These are phyloP conservation scores for Lodderomyces margitis DNA, from an alignment of 1,139 yeast genomes.

Conservation along the genomic window DNA sequence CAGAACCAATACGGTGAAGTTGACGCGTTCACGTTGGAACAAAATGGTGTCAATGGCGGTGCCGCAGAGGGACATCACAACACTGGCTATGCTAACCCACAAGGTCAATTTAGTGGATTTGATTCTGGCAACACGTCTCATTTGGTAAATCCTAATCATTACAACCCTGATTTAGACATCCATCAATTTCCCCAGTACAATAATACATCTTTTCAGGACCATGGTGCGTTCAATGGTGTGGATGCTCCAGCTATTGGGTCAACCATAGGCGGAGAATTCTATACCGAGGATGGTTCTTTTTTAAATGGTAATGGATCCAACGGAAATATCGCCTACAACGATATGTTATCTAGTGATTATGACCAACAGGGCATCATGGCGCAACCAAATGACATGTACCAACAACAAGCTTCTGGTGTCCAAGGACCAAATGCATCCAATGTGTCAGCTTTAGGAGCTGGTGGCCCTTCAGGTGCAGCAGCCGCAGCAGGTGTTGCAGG, in stretches of 20 bases:
- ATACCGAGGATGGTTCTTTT: conserved; percentile 9
- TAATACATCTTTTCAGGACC: conserved; percentile 2
- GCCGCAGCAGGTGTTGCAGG: conserved; percentile 9
- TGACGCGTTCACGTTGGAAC: conserved; percentile 2
- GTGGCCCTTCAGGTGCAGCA: background rate
- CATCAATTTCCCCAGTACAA: background rate
- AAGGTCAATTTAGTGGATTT: background rate
- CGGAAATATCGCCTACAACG: conserved; percentile 2
- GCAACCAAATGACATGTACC: conserved; percentile 4
- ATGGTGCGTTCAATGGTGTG: conserved; percentile 5
- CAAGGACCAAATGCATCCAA: background rate
- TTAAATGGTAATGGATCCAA: background rate
- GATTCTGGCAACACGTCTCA: conserved; percentile 1
- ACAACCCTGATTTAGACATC: conserved; percentile 15
- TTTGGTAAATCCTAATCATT: conserved; percentile 10
- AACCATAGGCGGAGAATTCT: conserved; percentile 11
- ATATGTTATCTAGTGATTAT: conserved; percentile 3
- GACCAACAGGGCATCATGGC: conserved; percentile 1
- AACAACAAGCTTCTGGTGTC: conserved; percentile 2
- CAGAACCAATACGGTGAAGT: conserved; percentile 5
- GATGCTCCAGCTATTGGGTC: conserved; percentile 14
- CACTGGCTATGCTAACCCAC: background rate
- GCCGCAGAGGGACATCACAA: background rate
- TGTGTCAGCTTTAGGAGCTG: background rate
- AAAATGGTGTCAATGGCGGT: background rate